Base-by-base conservation (phyloP, 192 early-diverging fungal genomes). In the Cetraspora pellucida region DNA sequence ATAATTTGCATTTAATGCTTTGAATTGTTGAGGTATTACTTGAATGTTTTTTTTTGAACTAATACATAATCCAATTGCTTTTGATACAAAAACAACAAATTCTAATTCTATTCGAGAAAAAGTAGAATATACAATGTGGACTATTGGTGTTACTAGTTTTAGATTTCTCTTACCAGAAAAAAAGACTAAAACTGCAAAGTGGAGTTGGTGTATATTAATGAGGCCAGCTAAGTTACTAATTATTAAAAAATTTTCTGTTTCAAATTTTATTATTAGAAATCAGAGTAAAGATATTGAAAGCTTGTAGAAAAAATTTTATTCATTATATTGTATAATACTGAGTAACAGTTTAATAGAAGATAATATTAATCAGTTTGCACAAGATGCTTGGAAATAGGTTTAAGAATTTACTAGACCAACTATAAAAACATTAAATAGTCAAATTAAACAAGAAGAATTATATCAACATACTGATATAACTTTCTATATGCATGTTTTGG, bases 401-500 rank as follows among this genome's bases (percentile, higher is more conserved):
- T 5, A 21, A 45, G 44, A 44, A 19, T 66, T 66, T 23, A 10
- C 37, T 46, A 43, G 9, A 31, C 60, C 9, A 31, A 31, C 5
- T 4, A 31, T 31, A 17, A 30, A 17, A 31, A 30, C 17, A 31
- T 16, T 17, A 16, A 63, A 63, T 63, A 17, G 30, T 63, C 0
- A 3, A 17, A 63, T 43, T 31, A 9, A 17, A 43, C 60, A 63
- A 63, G 28, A 63, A 31, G 60, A 28, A 7, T 30, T 66, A 9
- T 66, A 66, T 66, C 44, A 21, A 19, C 13, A 9, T 19, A 19
- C 30, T 19, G 63, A 65, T 65, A 19, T 65, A 19, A 65, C 16
- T 44, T 37, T 19, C 6, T 65, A 65, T 65, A 65, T 65, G 44
- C 64, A 66, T 66, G 64, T 66, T 2, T 46, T 66, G 21, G 64